Evolutionary conservation across 345 rosid species (phyloP).

Genomic region (Hibiscus trionum): DNA sequence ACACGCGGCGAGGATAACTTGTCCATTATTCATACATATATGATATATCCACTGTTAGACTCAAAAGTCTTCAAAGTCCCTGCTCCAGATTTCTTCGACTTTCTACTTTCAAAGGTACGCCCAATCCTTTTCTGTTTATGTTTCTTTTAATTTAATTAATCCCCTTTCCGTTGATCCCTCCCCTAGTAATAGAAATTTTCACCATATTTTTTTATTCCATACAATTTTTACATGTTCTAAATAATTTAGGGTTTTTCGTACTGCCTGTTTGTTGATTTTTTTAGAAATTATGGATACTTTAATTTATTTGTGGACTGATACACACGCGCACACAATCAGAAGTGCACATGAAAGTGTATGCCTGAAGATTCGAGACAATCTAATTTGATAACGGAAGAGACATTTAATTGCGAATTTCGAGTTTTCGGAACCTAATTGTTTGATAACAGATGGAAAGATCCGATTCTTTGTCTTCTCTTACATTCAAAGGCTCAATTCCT

Average conservation of each 20-base stretch:
- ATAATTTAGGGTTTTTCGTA: not conserved
- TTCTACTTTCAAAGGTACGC: not conserved
- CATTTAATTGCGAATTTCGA: not conserved
- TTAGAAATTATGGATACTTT: too few species aligned
- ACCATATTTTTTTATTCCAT: too few species aligned
- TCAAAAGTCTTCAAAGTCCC: not conserved
- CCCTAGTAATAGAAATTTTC: too few species aligned
- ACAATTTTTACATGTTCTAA: not conserved
- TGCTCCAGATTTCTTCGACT: not conserved
- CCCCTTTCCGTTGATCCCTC: too few species aligned
- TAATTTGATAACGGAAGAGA: too few species aligned
- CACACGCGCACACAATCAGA: too few species aligned
- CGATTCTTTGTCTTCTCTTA: slow-evolving; percentile 34
- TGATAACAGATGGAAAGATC: slow-evolving; percentile 51
- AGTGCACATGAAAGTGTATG: too few species aligned
- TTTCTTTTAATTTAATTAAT: too few species aligned
- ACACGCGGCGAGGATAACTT: not conserved
- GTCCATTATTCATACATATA: not conserved
- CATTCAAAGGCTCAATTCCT: slow-evolving; percentile 58
- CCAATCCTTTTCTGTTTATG: not conserved
- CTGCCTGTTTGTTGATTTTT: not conserved
- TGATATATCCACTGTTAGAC: not conserved
- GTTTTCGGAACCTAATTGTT: not conserved
- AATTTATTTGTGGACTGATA: too few species aligned
- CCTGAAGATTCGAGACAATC: too few species aligned